These are phyloP conservation scores for Auxenochlorella pyrenoidosa DNA, from an alignment of 139 green algal genomes.

Conservation along the genomic window DNA sequence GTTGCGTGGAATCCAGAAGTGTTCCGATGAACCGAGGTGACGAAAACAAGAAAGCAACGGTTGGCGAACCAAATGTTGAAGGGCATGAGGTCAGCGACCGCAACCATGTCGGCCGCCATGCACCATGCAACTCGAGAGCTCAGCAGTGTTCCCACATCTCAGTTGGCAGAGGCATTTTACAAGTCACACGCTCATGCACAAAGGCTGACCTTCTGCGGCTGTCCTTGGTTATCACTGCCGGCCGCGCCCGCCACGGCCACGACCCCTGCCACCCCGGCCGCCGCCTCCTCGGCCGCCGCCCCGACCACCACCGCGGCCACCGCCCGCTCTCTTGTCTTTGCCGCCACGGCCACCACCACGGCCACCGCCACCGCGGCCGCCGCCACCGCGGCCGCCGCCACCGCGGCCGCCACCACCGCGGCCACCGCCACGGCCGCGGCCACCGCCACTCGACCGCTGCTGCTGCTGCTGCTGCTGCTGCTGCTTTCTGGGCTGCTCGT, in stretches of 20 bases:
- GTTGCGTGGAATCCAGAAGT: too few species aligned
- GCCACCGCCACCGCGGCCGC: background rate
- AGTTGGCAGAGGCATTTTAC: background rate
- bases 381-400: background rate
- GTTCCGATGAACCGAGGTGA: too few species aligned
- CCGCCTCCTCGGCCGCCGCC: background rate
- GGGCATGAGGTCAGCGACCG: too few species aligned
- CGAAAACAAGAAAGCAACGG: too few species aligned
- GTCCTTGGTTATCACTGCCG: background rate
- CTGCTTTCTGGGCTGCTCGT: background rate
- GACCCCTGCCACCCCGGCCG: background rate
- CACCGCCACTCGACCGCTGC: background rate
- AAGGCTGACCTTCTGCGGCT: background rate
- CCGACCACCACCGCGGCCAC: background rate
- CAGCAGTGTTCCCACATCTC: too few species aligned
- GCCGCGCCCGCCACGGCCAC: background rate
- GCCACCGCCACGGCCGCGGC: background rate
- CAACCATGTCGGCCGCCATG: too few species aligned
- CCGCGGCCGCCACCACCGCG: background rate
- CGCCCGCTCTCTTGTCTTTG: background rate
- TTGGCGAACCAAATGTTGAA: too few species aligned
- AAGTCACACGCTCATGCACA: background rate
- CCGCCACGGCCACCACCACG: background rate
- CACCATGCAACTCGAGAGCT: too few species aligned
- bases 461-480: conserved; percentile 7